A percentile compares a stretch with the other conserved stretches of the same genome.
phyloP scores from a whole-genome alignment of 805 yeast genomes.

The Wickerhamomyces chaumierensis region DNA sequence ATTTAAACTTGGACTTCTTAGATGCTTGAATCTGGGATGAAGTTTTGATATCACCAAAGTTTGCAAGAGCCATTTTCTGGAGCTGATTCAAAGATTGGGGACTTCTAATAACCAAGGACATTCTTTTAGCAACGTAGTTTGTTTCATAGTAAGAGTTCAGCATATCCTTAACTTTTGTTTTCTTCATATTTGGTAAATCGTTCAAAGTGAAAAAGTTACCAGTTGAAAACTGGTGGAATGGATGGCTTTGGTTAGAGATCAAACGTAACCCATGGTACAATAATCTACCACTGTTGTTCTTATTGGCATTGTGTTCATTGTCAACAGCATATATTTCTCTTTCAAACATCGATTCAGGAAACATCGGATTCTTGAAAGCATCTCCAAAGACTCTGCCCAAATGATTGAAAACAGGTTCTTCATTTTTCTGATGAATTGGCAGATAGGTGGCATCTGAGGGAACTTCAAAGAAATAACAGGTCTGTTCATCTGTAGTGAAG shows the following conservation, averaged over 20 bases:
- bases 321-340: constrained; percentile 52
- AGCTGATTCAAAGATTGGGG: constrained; percentile 53
- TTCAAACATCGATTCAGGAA: constrained; percentile 28
- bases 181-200: constrained; percentile 22
- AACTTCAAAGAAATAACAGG: constrained; percentile 52
- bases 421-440: constrained; percentile 3
- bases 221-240: constrained; percentile 52
- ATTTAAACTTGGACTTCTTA: constrained; percentile 6
- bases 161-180: constrained; percentile 23
- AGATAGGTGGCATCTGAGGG: constrained; percentile 29
- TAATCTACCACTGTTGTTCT: constrained; percentile 29
- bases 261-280: constrained; percentile 49
- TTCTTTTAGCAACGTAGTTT: constrained; percentile 34
- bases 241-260: constrained; percentile 35
- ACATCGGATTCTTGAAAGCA: constrained; percentile 39
- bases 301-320: constrained; percentile 55
- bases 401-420: constrained; percentile 29
- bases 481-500: constrained; percentile 54
- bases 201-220: constrained; percentile 46
- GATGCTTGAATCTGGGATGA: background rate
- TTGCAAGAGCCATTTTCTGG: constrained; percentile 35
- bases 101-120: constrained; percentile 51
- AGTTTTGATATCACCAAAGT: constrained; percentile 28
- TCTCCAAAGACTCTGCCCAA: constrained; percentile 38
- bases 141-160: constrained; percentile 28